Evolutionary conservation across 768 basidiomycete genomes (phyloP).

Genomic region (Tylopilus plumbeoviolaceoides): DNA sequence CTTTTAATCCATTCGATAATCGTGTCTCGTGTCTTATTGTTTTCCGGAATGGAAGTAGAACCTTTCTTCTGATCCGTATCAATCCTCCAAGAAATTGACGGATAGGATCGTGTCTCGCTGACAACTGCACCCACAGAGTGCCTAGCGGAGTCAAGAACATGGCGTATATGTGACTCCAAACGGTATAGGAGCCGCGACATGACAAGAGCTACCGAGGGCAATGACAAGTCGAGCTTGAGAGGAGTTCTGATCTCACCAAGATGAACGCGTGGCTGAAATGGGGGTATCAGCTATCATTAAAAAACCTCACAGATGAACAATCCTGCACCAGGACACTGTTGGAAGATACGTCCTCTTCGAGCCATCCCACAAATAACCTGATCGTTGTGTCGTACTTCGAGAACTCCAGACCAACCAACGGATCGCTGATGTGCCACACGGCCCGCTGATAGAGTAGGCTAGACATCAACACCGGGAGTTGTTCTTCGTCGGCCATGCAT

Average conservation of each 20-base stretch:
- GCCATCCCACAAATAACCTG: conserved; percentile 3
- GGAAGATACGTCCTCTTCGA: neutral
- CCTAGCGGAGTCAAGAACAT: neutral
- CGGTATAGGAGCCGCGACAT: neutral
- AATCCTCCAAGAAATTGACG: conserved; percentile 7
- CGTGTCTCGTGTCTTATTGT: neutral
- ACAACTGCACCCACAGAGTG: neutral
- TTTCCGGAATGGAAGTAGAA: neutral
- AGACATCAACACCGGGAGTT: conserved; percentile 5
- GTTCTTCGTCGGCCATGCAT: conserved; percentile 6
- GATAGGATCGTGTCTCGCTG: neutral
- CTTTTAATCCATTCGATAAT: conserved; percentile 1
- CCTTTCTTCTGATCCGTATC: neutral
- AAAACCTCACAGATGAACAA: neutral
- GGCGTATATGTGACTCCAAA: neutral
- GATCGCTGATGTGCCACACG: conserved; percentile 4
- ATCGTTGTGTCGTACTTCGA: conserved; percentile 6
- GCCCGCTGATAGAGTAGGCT: conserved; percentile 9
- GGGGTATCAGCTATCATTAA: neutral
- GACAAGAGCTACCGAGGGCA: conserved; percentile 1
- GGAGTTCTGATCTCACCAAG: conserved; percentile 1
- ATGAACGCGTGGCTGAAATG: conserved; percentile 8
- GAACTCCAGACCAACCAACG: conserved; percentile 6
- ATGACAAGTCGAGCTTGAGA: conserved; percentile 2
- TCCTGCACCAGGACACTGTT: conserved; percentile 2